Evolutionary conservation across 495 filamentous ascomycete genomes (phyloP), one percentile per base, ranked within the genome.

Genomic region (Penicillium daleae): DNA sequence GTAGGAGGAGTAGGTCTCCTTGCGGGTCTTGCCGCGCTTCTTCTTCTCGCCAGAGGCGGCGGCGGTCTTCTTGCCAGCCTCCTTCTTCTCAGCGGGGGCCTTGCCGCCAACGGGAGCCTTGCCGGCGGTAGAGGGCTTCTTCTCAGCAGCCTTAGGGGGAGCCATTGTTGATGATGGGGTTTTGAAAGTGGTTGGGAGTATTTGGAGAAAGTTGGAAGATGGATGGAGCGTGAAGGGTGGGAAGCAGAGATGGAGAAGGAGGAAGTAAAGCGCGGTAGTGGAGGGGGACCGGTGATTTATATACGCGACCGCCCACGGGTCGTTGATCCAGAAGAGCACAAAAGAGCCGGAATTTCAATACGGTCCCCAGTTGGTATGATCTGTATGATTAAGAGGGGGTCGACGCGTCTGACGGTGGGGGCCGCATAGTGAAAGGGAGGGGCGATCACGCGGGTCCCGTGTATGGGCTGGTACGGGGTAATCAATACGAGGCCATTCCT

Each of bases 1-100:
- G 89, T 99, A 99, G 46, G 90, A 95, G 68, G 92, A 96, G 85
- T 99, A 99, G 57, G 95, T 99, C 88, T 99, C 95, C 91, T 97
- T 97, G 81, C 95, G 89, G 70, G 95, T 90, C 94, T 99, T 99
- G 86, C 92, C 96, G 71, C 96, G 92, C 93, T 99, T 99, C 91
- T 98, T 99, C 92, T 99, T 98, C 62, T 98, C 95, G 63, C 94
- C 95, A 74, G 92, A 83, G 40, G 92, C 87, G 39, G 95, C 92
- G 69, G 82, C 73, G 44, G 95, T 97, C 89, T 97, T 99, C 92
- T 99, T 99, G 84, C 94, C 93, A 65, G 93, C 96, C 78, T 97
- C 94, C 89, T 98, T 97, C 90, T 98, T 97, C 88, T 97, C 93
- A 74, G 91, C 90, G 44, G 91, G 88, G 24, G 90, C 89, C 80